Percentiles rank a stretch among this genome's conserved stretches.
phyloP scores from a whole-genome alignment of 2,329 filamentous ascomycete species.

The Samsoniella hepiali region DNA sequence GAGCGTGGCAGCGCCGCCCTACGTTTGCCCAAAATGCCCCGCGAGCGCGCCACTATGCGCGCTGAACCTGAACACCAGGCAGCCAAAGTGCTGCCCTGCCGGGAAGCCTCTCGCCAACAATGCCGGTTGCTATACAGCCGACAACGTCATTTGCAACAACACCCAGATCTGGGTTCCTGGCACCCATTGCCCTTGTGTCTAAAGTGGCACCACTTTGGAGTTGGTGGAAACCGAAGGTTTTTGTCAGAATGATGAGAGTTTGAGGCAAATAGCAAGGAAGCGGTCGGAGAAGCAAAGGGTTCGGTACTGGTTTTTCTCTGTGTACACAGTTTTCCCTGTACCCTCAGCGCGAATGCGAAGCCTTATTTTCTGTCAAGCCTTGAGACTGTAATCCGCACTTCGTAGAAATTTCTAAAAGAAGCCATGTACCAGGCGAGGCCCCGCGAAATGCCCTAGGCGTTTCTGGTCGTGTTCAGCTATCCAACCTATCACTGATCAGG shows the following conservation, averaged over 20 bases:
- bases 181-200: neutral
- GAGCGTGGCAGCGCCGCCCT: neutral
- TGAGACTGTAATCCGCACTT: too few relatives aligned
- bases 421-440: too few relatives aligned
- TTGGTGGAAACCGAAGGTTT: too few relatives aligned
- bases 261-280: neutral
- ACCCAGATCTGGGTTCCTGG: conserved; percentile 7
- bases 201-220: neutral
- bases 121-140: neutral
- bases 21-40: neutral
- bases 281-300: neutral
- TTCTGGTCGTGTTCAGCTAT: too few relatives aligned
- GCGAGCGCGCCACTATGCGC: neutral
- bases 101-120: conserved; percentile 9
- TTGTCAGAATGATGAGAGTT: neutral
- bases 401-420: too few relatives aligned
- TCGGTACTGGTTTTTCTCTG: conserved; percentile 12
- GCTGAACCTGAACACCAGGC: conserved; percentile 1
- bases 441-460: too few relatives aligned
- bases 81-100: conserved; percentile 6
- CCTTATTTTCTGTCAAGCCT: too few relatives aligned
- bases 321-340: conserved; percentile 8
- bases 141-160: conserved; percentile 8
- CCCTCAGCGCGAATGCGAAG: conserved; percentile 4
- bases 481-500: too few relatives aligned